Conservation (phyloP, 2,329 filamentous ascomycete genomes). For the Neurospora sp. region DNA sequence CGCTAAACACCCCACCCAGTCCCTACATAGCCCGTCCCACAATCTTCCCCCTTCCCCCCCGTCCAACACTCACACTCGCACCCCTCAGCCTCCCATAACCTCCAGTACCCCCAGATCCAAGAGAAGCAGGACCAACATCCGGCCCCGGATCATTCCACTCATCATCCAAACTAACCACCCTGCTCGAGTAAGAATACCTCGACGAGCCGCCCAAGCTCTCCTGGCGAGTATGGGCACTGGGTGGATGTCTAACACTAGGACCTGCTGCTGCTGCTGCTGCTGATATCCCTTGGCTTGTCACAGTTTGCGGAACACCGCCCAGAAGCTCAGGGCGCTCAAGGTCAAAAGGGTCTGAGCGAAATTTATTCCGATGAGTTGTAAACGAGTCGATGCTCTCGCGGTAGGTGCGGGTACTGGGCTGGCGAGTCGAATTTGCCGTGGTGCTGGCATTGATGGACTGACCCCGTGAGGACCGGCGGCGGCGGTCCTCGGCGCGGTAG, state of each 20-base stretch:
- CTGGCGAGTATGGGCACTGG: slow-evolving; percentile 24
- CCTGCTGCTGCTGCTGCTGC: slow-evolving; percentile 11
- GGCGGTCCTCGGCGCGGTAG: slow-evolving; percentile 25
- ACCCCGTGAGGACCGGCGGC: slow-evolving; percentile 40
- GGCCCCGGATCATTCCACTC: slow-evolving; percentile 44
- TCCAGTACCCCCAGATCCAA: slow-evolving; percentile 12
- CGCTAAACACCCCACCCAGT: background rate
- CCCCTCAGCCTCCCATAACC: slow-evolving; percentile 10
- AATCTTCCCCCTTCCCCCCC: slow-evolving; percentile 16
- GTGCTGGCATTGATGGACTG: slow-evolving; percentile 27
- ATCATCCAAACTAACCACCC: slow-evolving; percentile 31
- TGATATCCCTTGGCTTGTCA: slow-evolving; percentile 1
- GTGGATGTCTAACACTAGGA: slow-evolving; percentile 18
- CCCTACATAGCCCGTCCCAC: slow-evolving; percentile 26
- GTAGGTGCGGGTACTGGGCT: slow-evolving; percentile 29
- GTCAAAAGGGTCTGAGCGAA: slow-evolving; percentile 56
- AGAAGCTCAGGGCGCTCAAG: slow-evolving; percentile 45
- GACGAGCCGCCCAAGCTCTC: slow-evolving; percentile 24
- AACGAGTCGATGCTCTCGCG: slow-evolving; percentile 34
- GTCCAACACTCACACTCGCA: slow-evolving; percentile 14
- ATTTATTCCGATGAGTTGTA: slow-evolving; percentile 41
- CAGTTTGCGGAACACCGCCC: slow-evolving; percentile 10
- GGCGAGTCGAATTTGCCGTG: slow-evolving; percentile 9
- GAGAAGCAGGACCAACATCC: slow-evolving; percentile 35
- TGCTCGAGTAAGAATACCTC: slow-evolving; percentile 40